Percentiles rank a stretch among this genome's conserved stretches.
phyloP scores from a whole-genome alignment of 2,329 filamentous ascomycete species.

The Monilinia fructicola region DNA sequence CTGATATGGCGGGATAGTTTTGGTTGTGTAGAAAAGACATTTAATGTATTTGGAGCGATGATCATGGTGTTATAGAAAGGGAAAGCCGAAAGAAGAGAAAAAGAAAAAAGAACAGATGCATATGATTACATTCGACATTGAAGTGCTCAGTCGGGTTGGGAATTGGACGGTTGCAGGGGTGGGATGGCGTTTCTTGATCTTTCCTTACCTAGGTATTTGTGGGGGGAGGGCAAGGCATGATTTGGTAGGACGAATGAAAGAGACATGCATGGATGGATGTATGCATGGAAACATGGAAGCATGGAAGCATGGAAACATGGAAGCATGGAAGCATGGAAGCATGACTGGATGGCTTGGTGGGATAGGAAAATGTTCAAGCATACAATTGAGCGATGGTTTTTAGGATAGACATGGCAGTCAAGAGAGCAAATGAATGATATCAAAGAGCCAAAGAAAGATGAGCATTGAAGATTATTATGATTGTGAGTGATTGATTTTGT shows the following conservation, averaged over 20 bases:
- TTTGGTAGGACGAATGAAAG: neutral
- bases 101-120: neutral
- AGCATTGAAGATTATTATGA: neutral
- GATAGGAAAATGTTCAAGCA: conserved; percentile 1
- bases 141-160: conserved; percentile 33
- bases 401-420: neutral
- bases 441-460: neutral
- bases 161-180: neutral
- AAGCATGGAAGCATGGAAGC: neutral
- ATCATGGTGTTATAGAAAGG: neutral
- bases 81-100: neutral
- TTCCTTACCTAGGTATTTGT: neutral
- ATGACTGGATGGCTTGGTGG: neutral
- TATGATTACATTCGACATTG: conserved; percentile 31
- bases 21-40: neutral
- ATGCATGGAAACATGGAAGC: neutral
- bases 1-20: conserved; percentile 34
- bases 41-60: no score
- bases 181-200: neutral
- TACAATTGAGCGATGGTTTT: no score
- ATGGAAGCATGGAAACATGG: neutral
- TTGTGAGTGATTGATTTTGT: neutral
- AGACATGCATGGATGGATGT: conserved; percentile 14
- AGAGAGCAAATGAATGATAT: neutral
- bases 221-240: neutral